These are phyloP conservation scores for Pythium rhizo-oryzae DNA, from an alignment of 352 stramenopile genomes.

Conservation along the genomic window DNA sequence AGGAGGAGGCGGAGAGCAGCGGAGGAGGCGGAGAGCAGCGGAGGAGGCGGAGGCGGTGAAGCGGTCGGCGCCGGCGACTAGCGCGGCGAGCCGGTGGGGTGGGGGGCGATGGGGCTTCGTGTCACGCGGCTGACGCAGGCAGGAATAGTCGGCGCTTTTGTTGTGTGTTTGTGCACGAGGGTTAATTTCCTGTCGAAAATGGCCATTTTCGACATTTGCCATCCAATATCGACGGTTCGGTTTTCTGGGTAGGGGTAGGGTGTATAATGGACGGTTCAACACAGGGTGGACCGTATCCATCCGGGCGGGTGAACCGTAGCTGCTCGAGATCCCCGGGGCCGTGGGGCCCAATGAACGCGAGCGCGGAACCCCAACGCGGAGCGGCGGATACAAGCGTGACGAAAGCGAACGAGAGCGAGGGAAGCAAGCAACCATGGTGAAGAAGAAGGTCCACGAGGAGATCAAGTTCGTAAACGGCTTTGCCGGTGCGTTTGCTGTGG, in stretches of 20 bases:
- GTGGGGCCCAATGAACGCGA: conserved; percentile 24
- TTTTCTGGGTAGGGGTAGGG: conserved; percentile 1
- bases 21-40: not conserved
- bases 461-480: conserved; percentile 32
- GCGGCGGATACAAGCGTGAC: not conserved
- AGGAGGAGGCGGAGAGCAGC: too few relatives aligned
- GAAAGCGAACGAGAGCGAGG: not conserved
- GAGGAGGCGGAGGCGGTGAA: not conserved
- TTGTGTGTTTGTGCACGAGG: not conserved
- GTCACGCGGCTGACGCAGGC: conserved; percentile 11
- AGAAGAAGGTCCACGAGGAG: conserved; percentile 28
- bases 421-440: conserved; percentile 21
- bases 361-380: conserved; percentile 9
- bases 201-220: conserved; percentile 6
- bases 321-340: conserved; percentile 5
- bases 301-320: conserved; percentile 17
- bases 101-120: not conserved
- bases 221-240: conserved; percentile 1
- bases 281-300: conserved; percentile 3
- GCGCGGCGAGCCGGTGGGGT: too few relatives aligned
- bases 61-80: not conserved
- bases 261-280: not conserved
- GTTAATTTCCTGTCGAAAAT: not conserved
- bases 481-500: conserved; percentile 17
- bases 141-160: not conserved